Evolutionary conservation across 176 grass and related monocot genomes (phyloP), one percentile per base, ranked within the genome.

Genomic region (Typha latifolia): DNA sequence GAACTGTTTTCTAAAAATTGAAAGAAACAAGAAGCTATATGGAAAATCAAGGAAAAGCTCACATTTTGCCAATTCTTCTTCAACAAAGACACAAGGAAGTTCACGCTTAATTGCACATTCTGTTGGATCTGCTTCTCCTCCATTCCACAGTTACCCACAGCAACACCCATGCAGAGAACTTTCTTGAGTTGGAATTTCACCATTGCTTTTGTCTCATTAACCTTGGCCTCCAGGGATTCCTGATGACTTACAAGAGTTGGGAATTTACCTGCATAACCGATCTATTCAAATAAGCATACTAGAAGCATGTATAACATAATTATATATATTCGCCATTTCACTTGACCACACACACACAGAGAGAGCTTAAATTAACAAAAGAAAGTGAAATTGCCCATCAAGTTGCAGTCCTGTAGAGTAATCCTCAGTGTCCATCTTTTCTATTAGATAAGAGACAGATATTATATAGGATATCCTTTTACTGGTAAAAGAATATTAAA

Each of bases 21-120:
- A 55, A 55, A 55, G 12, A 55, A 55, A 57, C 5, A 21, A 57
- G 16, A 21, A 21, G 6, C 34, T 7, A 43, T 43, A 43, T 43
- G 37, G 18, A 21, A 19, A 59, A 19, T 9, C n/a, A 59, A 59
- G 20, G 53, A 21, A 19, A 21, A 21, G 18, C 77, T 32, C 66
- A 96, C 91, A 48, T 96, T 96, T 68, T 90, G 91, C 87, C 91
- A 87, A 59, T 90, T 96, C 81, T 90, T 96, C 77, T 96, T 90
- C 65, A 96, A 69, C 51, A 90, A 77, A 0, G 91, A 90, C 1
- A 87, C 91, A 0, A 96, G 91, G 76, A 96, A 96, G 68, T 96
- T 96, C 12, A 96, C 87, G 12, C 86, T 82, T 67, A 90, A 80
- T 69, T 86, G 84, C 37, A 96, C 84, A 63, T 90, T 90, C 61